These are phyloP conservation scores for Exidia glandulosa DNA, from an alignment of 768 basidiomycete species.

Conservation along the genomic window DNA sequence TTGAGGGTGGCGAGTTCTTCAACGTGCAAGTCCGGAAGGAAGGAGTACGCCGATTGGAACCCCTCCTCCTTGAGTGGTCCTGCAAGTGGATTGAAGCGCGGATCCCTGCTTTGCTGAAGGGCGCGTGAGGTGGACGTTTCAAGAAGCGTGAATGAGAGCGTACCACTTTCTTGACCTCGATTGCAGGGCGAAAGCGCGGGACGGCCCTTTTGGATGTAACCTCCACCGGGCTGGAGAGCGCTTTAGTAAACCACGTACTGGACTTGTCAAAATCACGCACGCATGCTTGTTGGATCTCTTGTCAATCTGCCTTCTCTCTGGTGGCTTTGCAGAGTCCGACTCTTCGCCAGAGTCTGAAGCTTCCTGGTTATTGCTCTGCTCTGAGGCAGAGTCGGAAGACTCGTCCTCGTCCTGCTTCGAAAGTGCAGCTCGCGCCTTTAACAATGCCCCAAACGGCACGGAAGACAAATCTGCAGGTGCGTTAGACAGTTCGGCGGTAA, in stretches of 20 bases:
- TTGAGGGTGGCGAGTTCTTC: conserved; percentile 55
- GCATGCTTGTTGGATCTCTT: conserved; percentile 78
- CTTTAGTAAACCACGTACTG: conserved; percentile 1
- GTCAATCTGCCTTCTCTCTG: conserved; percentile 32
- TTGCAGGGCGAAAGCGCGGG: conserved; percentile 53
- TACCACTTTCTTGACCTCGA: conserved; percentile 58
- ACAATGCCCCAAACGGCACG: conserved; percentile 53
- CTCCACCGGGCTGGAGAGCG: conserved; percentile 53
- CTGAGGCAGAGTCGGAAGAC: conserved; percentile 3
- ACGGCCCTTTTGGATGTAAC: conserved; percentile 80
- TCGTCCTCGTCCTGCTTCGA: conserved; percentile 23
- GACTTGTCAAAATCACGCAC: conserved; percentile 35
- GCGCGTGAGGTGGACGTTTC: neutral
- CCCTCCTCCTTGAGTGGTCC: conserved; percentile 42
- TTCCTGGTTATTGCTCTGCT: conserved; percentile 18
- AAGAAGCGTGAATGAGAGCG: conserved; percentile 15
- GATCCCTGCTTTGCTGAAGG: conserved; percentile 64
- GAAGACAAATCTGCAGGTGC: conserved; percentile 39
- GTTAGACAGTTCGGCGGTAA: neutral
- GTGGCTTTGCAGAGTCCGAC: conserved; percentile 12
- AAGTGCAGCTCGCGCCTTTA: conserved; percentile 52
- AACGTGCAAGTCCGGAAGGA: conserved; percentile 55
- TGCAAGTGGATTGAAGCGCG: conserved; percentile 66
- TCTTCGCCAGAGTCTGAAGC: conserved; percentile 13
- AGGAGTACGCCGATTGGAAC: conserved; percentile 62